Base-by-base conservation (phyloP, 257 asterid genomes). In the Lavandula angustifolia region DNA sequence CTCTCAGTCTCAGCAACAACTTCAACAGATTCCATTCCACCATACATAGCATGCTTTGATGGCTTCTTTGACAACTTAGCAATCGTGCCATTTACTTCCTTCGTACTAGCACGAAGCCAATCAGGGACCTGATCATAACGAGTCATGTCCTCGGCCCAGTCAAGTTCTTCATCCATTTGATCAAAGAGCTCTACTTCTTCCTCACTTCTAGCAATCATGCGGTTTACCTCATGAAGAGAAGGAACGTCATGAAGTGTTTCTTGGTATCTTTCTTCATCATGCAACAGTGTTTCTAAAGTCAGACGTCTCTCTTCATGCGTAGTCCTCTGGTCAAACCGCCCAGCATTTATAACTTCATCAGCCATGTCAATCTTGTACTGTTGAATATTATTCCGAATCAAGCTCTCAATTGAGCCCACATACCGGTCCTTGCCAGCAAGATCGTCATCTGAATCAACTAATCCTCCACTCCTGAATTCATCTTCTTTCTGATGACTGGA, bases 361-460 rank as follows among this genome's bases (percentile, higher is more conserved):
- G 99, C 99, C 99, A 94, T 94, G 69, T 94, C 99, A 75, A 94
- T 94, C 80, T 94, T 94, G 75, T 94, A 94, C 77, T 94, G 99
- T 67, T 94, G 99, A 71, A 94, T 94, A 72, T 94, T 94, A 29
- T 88, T 94, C 75, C 99, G 85, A 68, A 94, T 94, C 68, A 94
- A 87, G 79, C 98, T 83, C 82, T 94, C 99, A 57, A 94, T 88
- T 11, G 98, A 90, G 70, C 95, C 99, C 76, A 91, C 80, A 71
- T 91, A 94, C 12, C 99, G 89, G 75, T 94, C 99, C 78, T 86
- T 91, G 56, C 98, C 98, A 13, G 86, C 98, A 52, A 90, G 92
- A 76, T 94, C 99, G 61, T 94, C 99, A 77, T 94, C 98, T 32
- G 95, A 90, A 73, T 90, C 96, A 56, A 94, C 87, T 40, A 54